Base-by-base conservation (phyloP, 2,329 filamentous ascomycete genomes). In the Thermoascus crustaceus region DNA sequence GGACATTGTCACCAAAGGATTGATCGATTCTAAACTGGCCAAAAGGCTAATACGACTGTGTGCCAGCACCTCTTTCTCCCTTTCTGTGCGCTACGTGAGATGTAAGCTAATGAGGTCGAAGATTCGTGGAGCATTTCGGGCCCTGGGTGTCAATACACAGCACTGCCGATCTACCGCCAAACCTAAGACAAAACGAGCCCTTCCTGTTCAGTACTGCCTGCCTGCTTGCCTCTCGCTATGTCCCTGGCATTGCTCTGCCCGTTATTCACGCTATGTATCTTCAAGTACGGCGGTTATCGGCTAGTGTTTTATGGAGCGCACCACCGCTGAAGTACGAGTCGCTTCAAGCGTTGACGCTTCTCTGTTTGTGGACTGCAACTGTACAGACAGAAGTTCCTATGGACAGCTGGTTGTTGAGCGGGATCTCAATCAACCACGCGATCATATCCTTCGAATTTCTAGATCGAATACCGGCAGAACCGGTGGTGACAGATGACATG, bases 331-430 rank as follows among this genome's bases (percentile, higher is more conserved):
- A 46, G n/a, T 49, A 47, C 18, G 53, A 56, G 30, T 40, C 49
- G n/a, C 48, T 58, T 3, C 55, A 57, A 37, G 54, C 54, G 3
- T 38, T 57, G 22, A 46, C 49, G 17, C 43, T 58, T 9, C 50
- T 58, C 17, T 55, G 53, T 31, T 40, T 58, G 29, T 59, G 54
- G 42, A 50, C 54, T 16, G 47, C 52, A 22, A 49, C 52, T 3
- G 47, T 54, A 5, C 53, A 58, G 24, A 57, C 55, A 35, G 55
- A 56, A 35, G 44, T 50, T 5, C 50, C 50, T 11, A 55, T 59
- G 44, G 55, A 59, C 30, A 53, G 53, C 45, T 59, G 55, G 55
- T 45, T 59, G 30, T 37, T 59, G 42, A 59, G 55, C 46, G 55
- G 55, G 38, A 54, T 55, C 41, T 54, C 55, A 20, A 55, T 58